Percentiles rank a stretch among this genome's conserved stretches.
Conservation (phyloP, 805 yeast species). For the Candida michaelii region DNA sequence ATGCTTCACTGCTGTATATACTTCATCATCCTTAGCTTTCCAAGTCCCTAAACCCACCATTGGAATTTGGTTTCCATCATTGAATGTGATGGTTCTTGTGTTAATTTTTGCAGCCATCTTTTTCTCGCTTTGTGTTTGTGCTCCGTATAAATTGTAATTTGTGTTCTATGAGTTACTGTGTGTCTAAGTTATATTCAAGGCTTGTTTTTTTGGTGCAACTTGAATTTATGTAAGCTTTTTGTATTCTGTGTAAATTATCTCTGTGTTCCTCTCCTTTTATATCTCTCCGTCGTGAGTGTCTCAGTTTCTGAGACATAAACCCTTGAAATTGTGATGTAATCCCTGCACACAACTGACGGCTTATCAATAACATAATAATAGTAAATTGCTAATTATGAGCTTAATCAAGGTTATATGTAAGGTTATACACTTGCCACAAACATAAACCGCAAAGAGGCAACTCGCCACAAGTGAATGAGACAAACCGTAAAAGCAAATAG, state of each 20-base stretch:
- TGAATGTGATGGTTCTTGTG: constrained; percentile 39
- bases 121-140: neutral
- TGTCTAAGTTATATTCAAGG: too few species aligned
- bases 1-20: constrained; percentile 50
- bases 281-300: neutral
- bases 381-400: too few species aligned
- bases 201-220: too few species aligned
- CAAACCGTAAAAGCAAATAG: too few species aligned
- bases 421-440: too few species aligned
- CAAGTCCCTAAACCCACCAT: constrained; percentile 72
- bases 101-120: constrained; percentile 8
- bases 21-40: constrained; percentile 56
- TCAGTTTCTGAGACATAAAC: constrained; percentile 3
- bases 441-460: too few species aligned
- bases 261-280: too few species aligned
- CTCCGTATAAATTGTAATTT: neutral
- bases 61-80: constrained; percentile 63
- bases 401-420: too few species aligned
- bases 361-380: neutral
- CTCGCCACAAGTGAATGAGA: too few species aligned
- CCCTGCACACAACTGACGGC: constrained; percentile 2
- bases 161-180: neutral
- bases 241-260: too few species aligned
- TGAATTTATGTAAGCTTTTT: too few species aligned
- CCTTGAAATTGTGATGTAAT: constrained; percentile 4